Base-by-base conservation (phyloP, 768 basidiomycete genomes). In the Trametes gibbosa region DNA sequence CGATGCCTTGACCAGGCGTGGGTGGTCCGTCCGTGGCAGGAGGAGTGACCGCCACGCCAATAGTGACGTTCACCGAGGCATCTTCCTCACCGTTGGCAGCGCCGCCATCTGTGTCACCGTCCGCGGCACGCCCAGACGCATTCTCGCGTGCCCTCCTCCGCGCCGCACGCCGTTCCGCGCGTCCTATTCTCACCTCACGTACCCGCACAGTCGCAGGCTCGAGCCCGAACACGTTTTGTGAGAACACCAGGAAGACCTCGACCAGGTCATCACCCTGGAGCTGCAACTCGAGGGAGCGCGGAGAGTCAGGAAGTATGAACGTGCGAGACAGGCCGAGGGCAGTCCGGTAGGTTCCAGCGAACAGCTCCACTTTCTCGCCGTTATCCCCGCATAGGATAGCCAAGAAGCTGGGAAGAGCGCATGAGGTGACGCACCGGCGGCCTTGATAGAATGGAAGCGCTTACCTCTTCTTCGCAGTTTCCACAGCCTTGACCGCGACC, bases 181-280 rank as follows among this genome's bases (percentile, higher is more conserved):
- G 84, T 7, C 91, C 93, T 43, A 95, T 92, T 34, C 94, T 81
- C 23, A 96, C 93, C 72, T 96, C 94, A 5, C 93, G 85, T n/a
- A 96, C 93, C 25, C 93, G 83, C 19, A 96, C 93, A 0, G 94
- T 96, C 2, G 92, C 92, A 10, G 93, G 93, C 69, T 95, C 93
- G 37, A 95, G 75, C 12, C 94, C 93, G 68, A 95, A 95, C 27
- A 95, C 90, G 63, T 93, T 95, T 70, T 95, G 92, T 2, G 87
- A 83, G 69, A 95, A 95, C 3, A 95, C 89, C 27, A 95, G 79
- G 71, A 94, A 95, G 8, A 95, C 87, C 70, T 95, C 93, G 4
- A 95, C 92, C 2, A 95, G 81, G 66, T 95, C 93, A 68, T 95
- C 94, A 6, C 93, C 93, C 72, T 95, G 93, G 12, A 95, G 76